Percentiles rank a stretch among this genome's conserved stretches.
Conservation (phyloP, 768 basidiomycete genomes). For the Brasilioporus rufonigricans region DNA sequence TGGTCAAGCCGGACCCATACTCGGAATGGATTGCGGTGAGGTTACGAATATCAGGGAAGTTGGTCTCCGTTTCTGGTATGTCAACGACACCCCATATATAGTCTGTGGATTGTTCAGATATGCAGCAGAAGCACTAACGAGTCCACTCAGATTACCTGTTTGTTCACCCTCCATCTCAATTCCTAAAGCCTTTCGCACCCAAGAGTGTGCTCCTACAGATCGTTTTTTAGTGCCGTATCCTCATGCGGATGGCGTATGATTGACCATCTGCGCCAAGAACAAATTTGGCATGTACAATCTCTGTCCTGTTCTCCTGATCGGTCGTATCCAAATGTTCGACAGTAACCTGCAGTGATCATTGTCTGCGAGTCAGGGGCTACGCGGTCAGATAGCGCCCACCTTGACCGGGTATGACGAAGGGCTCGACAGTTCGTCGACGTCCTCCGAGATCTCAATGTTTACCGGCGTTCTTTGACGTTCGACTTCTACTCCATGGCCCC, state of each 20-base stretch:
- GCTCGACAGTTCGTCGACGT: constrained; percentile 38
- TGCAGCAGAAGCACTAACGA: background rate
- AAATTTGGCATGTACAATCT: constrained; percentile 33
- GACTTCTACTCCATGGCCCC: constrained; percentile 28
- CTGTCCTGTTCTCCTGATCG: constrained; percentile 33
- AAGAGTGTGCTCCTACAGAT: constrained; percentile 42
- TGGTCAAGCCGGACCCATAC: constrained; percentile 67
- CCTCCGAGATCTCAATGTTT: constrained; percentile 33
- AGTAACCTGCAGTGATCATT: constrained; percentile 19
- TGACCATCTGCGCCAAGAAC: constrained; percentile 37
- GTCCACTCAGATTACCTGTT: constrained; percentile 31
- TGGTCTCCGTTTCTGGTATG: constrained; percentile 64
- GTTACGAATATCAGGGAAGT: constrained; percentile 77
- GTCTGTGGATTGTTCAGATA: constrained; percentile 36
- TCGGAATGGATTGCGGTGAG: constrained; percentile 64
- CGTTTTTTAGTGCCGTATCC: no score
- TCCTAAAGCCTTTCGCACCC: constrained; percentile 44
- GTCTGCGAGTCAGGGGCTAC: background rate
- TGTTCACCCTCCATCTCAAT: constrained; percentile 50
- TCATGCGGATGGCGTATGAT: background rate
- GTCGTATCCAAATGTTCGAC: constrained; percentile 21
- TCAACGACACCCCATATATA: constrained; percentile 88
- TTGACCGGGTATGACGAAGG: constrained; percentile 31
- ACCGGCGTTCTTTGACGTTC: constrained; percentile 36
- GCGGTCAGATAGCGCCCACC: constrained; percentile 1